phyloP scores from a whole-genome alignment of 106 monocot species.

The Platanthera zijinensis region DNA sequence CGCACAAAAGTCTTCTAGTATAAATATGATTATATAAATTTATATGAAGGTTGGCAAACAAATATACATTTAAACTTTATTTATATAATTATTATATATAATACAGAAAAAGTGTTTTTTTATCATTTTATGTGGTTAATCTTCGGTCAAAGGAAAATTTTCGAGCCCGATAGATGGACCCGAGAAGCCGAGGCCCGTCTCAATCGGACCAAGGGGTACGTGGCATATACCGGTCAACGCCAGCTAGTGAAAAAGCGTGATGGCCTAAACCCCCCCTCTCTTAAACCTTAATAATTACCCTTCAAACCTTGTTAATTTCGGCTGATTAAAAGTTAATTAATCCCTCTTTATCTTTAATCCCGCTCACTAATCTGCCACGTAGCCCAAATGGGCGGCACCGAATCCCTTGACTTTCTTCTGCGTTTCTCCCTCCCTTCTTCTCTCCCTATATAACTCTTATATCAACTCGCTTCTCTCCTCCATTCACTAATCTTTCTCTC shows the following conservation, averaged over 20 bases:
- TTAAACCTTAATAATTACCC: background rate
- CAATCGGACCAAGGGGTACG: background rate
- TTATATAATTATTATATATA: no score
- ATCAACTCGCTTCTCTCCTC: background rate
- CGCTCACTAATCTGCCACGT: conserved; percentile 3
- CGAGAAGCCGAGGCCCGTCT: background rate
- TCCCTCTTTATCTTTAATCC: background rate
- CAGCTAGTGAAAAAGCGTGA: background rate
- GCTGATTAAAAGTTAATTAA: background rate
- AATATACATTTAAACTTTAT: no score
- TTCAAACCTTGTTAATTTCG: background rate
- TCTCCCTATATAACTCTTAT: conserved; percentile 1
- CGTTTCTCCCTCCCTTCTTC: background rate
- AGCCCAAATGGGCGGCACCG: background rate
- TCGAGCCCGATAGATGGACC: background rate
- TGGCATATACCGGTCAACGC: background rate
- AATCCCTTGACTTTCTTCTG: conserved; percentile 4
- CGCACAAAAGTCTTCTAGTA: no score
- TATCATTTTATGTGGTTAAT: no score
- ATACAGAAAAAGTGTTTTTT: no score
- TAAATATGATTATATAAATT: no score
- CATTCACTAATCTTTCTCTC: background rate
- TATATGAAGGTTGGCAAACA: no score
- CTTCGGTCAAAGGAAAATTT: no score
- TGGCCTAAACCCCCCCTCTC: background rate